These are phyloP conservation scores for Plasmodium fragile DNA, from an alignment of 169 alveolate genomes.

Conservation along the genomic window DNA sequence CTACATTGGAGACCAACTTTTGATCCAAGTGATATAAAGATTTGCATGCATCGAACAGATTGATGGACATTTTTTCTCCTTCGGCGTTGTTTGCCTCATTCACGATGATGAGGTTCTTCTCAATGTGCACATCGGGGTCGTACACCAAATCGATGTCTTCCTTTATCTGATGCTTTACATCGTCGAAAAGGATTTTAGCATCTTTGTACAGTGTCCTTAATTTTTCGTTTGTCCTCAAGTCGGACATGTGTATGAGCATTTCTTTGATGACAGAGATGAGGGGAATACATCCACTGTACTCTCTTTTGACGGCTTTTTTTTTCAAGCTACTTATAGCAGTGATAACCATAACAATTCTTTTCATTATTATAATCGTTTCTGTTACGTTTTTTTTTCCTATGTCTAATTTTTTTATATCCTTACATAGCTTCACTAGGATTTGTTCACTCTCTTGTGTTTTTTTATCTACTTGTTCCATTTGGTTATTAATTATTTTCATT, in stretches of 20 bases:
- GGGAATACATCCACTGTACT: constrained; percentile 43
- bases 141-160: constrained; percentile 67
- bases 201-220: constrained; percentile 19
- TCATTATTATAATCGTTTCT: constrained; percentile 50
- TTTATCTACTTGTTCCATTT: constrained; percentile 48
- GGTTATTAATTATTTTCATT: constrained; percentile 39
- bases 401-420: constrained; percentile 68
- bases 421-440: constrained; percentile 38
- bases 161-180: constrained; percentile 47
- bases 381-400: constrained; percentile 75
- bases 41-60: constrained; percentile 68
- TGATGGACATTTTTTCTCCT: background rate
- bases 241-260: constrained; percentile 37
- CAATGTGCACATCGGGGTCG: constrained; percentile 66
- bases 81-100: background rate
- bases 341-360: constrained; percentile 62
- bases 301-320: constrained; percentile 66
- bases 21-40: constrained; percentile 49
- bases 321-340: constrained; percentile 64
- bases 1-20: background rate
- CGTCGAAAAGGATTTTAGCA: constrained; percentile 22
- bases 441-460: constrained; percentile 60
- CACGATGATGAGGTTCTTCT: constrained; percentile 16
- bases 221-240: constrained; percentile 16
- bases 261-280: constrained; percentile 32